phyloP scores from a whole-genome alignment of 192 early-diverging fungal species.

The Funneliformis mosseae region DNA sequence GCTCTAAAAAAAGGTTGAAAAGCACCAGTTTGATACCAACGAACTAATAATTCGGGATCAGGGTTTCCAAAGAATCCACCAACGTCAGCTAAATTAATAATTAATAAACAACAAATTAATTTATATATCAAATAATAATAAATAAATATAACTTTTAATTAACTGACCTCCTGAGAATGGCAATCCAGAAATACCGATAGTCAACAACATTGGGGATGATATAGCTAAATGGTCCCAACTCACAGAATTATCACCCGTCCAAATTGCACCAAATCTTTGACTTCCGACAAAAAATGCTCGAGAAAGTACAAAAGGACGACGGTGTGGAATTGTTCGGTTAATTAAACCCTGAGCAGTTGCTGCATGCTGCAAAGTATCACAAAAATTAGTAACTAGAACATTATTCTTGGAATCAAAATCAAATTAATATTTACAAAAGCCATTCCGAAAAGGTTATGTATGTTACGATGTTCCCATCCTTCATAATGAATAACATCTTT shows the following conservation, averaged over 20 bases:
- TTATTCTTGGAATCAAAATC: background rate
- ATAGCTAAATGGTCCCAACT: conserved; percentile 84
- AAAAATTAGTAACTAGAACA: background rate
- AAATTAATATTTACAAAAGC: conserved; percentile 61
- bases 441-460: conserved; percentile 94
- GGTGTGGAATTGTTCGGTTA: conserved; percentile 54
- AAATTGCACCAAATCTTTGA: conserved; percentile 94
- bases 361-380: conserved; percentile 60
- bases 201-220: conserved; percentile 87
- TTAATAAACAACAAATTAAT: background rate
- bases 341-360: conserved; percentile 83
- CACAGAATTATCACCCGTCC: conserved; percentile 98
- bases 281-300: conserved; percentile 97
- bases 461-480: conserved; percentile 89
- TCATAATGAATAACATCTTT: conserved; percentile 90
- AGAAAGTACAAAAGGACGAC: conserved; percentile 92
- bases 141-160: background rate
- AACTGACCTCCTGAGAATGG: conserved; percentile 72
- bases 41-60: conserved; percentile 79
- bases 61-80: conserved; percentile 99
- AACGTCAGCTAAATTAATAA: conserved; percentile 70
- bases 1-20: conserved; percentile 98
- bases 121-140: background rate
- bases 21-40: conserved; percentile 97
- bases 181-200: conserved; percentile 85